phyloP scores from a whole-genome alignment of 2,329 filamentous ascomycete species.

The Claviceps humidiphila region DNA sequence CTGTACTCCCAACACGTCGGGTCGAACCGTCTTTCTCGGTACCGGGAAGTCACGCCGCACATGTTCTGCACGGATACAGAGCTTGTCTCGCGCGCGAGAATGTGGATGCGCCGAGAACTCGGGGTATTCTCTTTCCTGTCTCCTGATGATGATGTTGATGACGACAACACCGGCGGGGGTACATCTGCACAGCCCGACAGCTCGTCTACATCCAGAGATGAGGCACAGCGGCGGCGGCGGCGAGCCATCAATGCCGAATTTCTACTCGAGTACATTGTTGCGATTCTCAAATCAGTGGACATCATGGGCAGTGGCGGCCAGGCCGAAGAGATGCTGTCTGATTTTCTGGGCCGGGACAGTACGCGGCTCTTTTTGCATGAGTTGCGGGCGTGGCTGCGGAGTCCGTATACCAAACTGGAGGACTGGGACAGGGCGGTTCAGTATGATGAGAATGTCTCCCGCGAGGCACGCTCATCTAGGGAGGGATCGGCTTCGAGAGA shows the following conservation, averaged over 20 bases:
- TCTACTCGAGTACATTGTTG: constrained; percentile 72
- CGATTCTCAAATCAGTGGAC: constrained; percentile 71
- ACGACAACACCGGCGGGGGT: constrained; percentile 13
- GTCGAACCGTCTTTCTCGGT: constrained; percentile 63
- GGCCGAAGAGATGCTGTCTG: constrained; percentile 64
- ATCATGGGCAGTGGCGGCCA: constrained; percentile 65
- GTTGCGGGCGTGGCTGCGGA: constrained; percentile 67
- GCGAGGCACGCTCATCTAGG: not conserved
- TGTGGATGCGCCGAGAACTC: constrained; percentile 73
- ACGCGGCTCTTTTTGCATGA: constrained; percentile 74
- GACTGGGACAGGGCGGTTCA: constrained; percentile 75
- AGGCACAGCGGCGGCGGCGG: constrained; percentile 13
- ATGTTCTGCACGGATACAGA: constrained; percentile 50
- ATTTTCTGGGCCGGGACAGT: constrained; percentile 64
- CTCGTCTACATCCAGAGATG: constrained; percentile 25
- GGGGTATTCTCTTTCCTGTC: constrained; percentile 67
- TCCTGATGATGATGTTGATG: constrained; percentile 15
- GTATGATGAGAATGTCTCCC: constrained; percentile 32
- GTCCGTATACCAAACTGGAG: constrained; percentile 56
- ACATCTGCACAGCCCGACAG: constrained; percentile 5
- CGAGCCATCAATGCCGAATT: constrained; percentile 55
- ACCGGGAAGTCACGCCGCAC: constrained; percentile 57
- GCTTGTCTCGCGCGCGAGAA: constrained; percentile 62
- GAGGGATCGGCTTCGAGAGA: not conserved
- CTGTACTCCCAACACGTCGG: constrained; percentile 74